Evolutionary conservation across 257 asterid species (phyloP).

Genomic region (Coffea eugenioides): DNA sequence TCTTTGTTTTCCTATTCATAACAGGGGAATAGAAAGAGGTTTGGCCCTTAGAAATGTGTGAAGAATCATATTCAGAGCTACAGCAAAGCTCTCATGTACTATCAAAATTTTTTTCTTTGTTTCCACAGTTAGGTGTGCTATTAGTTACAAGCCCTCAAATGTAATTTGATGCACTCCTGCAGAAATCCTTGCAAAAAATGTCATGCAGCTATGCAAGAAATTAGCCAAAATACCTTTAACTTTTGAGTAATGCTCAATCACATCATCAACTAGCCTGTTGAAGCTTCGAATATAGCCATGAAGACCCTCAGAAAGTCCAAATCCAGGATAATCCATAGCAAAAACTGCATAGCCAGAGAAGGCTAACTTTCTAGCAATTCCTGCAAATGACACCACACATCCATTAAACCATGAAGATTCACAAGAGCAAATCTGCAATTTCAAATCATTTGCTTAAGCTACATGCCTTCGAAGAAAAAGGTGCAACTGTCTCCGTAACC

Average conservation of each 20-base stretch:
- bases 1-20: too few species aligned
- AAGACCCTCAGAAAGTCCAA: slow-evolving; percentile 94
- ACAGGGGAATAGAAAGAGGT: too few species aligned
- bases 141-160: background rate
- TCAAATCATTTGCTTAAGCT: slow-evolving; percentile 14
- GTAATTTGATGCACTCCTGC: background rate
- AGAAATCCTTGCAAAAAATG: background rate
- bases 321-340: slow-evolving; percentile 96
- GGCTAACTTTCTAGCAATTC: slow-evolving; percentile 83
- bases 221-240: slow-evolving; percentile 57
- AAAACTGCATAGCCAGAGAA: slow-evolving; percentile 84
- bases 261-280: slow-evolving; percentile 66
- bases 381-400: slow-evolving; percentile 36
- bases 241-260: slow-evolving; percentile 75
- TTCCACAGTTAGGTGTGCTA: too few species aligned
- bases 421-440: slow-evolving; percentile 12
- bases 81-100: too few species aligned
- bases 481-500: slow-evolving; percentile 98
- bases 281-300: slow-evolving; percentile 73
- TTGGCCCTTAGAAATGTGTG: too few species aligned
- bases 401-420: slow-evolving; percentile 13
- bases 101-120: too few species aligned
- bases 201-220: background rate
- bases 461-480: slow-evolving; percentile 88
- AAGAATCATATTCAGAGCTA: too few species aligned